Evolutionary conservation across 2,329 filamentous ascomycete genomes (phyloP), one percentile per base, ranked within the genome.

Genomic region (Calcarisporium arbuscula): DNA sequence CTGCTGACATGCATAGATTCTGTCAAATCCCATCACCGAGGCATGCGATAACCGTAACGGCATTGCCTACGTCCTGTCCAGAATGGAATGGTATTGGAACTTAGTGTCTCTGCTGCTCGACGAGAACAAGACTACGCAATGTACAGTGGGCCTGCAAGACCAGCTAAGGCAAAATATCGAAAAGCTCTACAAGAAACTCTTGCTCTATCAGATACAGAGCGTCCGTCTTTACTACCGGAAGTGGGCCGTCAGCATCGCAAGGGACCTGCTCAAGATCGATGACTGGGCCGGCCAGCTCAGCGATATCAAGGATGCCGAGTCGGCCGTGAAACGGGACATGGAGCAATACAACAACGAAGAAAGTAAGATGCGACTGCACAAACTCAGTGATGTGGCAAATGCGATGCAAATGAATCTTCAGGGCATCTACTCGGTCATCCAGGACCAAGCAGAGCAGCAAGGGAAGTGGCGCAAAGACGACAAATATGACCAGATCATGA

Each of bases 161-260:
- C 25, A 52, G 26, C 33, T 54, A 15, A 38, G 57, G 28, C 36
- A 44, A 7, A 34, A 30, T 6, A 45, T 65, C n/a, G 33, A 56
- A 19, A 26, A 52, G 19, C 55, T 67, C 17, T 67, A 66, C 41
- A 47, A 56, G 35, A 49, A 45, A 34, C 50, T 67, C 19, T 52
- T 67, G n/a, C 22, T 43, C 4, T 66, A 62, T 41, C 52, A 60
- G 42, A 64, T 66, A 35, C 62, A 59, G 44, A 66, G 59, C 35
- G 45, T 62, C 28, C 58, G 48, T 34, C 53, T 46, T 6, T 64
- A 57, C 44, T 52, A 59, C 39, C 48, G 50, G 9, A 48, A 56
- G 19, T 50, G 43, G 26, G 31, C 40, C 6, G 11, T 46, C 6
- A 46, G 44, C 8, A 50, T 62, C 25, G 30, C 58, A 12, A 41